A percentile compares a stretch with the other conserved stretches of the same genome.
phyloP scores from a whole-genome alignment of 192 early-diverging fungal genomes.

The Rhizoclosmatium sp. region DNA sequence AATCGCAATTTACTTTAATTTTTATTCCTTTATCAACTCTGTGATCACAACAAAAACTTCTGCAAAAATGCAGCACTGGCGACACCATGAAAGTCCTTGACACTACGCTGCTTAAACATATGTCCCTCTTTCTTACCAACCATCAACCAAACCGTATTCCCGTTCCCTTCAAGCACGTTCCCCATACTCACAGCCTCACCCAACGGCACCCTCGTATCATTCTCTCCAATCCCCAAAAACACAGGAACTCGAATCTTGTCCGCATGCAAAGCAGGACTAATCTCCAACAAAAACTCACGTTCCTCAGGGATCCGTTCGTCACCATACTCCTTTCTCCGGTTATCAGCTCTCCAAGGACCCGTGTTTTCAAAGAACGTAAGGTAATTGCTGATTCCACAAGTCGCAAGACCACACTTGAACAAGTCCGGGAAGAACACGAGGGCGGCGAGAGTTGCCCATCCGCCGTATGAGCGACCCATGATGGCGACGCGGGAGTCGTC shows the following conservation, averaged over 20 bases:
- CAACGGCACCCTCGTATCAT: constrained; percentile 30
- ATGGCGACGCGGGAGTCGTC: constrained; percentile 15
- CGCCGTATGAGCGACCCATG: constrained; percentile 34
- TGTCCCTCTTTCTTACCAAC: constrained; percentile 33
- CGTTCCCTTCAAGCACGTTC: background rate
- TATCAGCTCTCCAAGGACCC: constrained; percentile 18
- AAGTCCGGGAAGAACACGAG: constrained; percentile 9
- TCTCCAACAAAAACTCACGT: constrained; percentile 26
- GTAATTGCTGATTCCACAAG: constrained; percentile 35
- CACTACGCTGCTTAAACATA: constrained; percentile 33
- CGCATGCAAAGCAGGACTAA: constrained; percentile 22
- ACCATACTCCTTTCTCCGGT: constrained; percentile 32
- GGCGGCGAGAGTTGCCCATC: constrained; percentile 14
- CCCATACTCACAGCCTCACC: constrained; percentile 31
- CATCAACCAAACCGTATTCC: constrained; percentile 13
- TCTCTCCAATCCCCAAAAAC: constrained; percentile 27
- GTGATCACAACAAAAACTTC: constrained; percentile 14
- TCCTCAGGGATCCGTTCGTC: constrained; percentile 27
- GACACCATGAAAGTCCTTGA: constrained; percentile 18
- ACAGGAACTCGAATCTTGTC: constrained; percentile 20
- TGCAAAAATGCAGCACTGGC: background rate
- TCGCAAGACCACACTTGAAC: constrained; percentile 30
- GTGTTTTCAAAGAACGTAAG: constrained; percentile 23
- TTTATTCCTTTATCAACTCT: no score
- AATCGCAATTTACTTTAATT: no score